Percentiles rank a stretch among this genome's conserved stretches.
phyloP scores from a whole-genome alignment of 371 early-diverging fungal species.

The Mucor saturninus region DNA sequence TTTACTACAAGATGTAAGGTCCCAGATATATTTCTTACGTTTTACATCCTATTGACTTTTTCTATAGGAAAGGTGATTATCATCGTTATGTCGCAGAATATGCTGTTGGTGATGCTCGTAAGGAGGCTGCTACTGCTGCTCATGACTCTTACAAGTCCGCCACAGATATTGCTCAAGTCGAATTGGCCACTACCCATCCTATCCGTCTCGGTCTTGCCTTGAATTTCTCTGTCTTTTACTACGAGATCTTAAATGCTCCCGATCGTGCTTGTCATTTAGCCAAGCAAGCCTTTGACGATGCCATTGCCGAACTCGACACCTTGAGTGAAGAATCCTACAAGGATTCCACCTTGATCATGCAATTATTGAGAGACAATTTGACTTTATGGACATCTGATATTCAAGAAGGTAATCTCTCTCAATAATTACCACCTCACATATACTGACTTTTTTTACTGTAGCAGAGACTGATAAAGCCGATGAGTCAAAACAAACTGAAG shows the following conservation, averaged over 20 bases:
- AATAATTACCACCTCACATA: neutral
- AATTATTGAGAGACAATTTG: slow-evolving; percentile 99
- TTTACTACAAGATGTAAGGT: slow-evolving; percentile 68
- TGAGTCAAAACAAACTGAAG: slow-evolving; percentile 17
- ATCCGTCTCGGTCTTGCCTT: slow-evolving; percentile 99
- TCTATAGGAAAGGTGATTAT: slow-evolving; percentile 94
- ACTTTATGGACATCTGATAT: slow-evolving; percentile 99
- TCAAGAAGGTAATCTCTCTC: slow-evolving; percentile 66
- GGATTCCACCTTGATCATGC: slow-evolving; percentile 99
- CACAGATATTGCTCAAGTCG: slow-evolving; percentile 91
- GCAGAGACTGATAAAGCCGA: slow-evolving; percentile 12
- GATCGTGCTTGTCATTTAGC: slow-evolving; percentile 99
- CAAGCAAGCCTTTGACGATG: slow-evolving; percentile 99
- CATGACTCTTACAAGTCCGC: slow-evolving; percentile 97
- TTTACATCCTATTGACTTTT: neutral
- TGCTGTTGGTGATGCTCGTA: slow-evolving; percentile 84
- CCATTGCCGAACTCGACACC: slow-evolving; percentile 97
- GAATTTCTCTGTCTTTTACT: slow-evolving; percentile 99
- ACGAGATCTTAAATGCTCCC: slow-evolving; percentile 98
- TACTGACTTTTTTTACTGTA: neutral
- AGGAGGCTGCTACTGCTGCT: slow-evolving; percentile 86
- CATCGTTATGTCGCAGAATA: slow-evolving; percentile 99
- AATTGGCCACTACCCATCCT: slow-evolving; percentile 97
- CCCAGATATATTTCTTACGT: neutral
- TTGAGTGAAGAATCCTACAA: slow-evolving; percentile 99